Evolutionary conservation across 208 protist species (phyloP).

Genomic region (Acanthamoeba comandoni): DNA sequence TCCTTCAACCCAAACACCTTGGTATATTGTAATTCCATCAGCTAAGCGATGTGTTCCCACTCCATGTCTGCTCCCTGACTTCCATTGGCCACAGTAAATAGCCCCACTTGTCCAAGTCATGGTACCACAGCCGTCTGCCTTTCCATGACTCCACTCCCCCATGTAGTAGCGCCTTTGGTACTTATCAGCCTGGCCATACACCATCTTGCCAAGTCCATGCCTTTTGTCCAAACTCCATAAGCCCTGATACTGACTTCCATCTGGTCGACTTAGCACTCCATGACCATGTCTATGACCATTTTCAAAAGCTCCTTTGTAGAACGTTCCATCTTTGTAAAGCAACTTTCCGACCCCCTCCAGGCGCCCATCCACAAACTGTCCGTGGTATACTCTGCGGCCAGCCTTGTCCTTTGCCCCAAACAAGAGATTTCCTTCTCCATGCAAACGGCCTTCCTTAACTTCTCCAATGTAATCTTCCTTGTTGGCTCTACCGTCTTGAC

Average conservation of each 20-base stretch:
- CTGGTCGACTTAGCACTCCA: constrained; percentile 23
- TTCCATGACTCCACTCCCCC: neutral
- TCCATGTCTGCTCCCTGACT: constrained; percentile 6
- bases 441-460: constrained; percentile 9
- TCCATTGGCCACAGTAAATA: constrained; percentile 34
- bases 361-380: neutral
- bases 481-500: too few species aligned
- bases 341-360: constrained; percentile 26
- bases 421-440: constrained; percentile 26
- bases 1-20: too few species aligned
- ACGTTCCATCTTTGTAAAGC: neutral
- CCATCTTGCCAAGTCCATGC: constrained; percentile 33
- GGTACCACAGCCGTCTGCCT: constrained; percentile 1
- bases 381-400: neutral
- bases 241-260: constrained; percentile 18
- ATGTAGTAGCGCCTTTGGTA: constrained; percentile 22
- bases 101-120: constrained; percentile 55
- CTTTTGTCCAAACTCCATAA: constrained; percentile 13
- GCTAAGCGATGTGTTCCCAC: too few species aligned
- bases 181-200: neutral
- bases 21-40: too few species aligned
- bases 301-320: neutral
- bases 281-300: constrained; percentile 5
- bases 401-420: neutral
- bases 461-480: constrained; percentile 36